Base-by-base conservation (phyloP, 2,329 filamentous ascomycete genomes). In the Nakataea oryzae region DNA sequence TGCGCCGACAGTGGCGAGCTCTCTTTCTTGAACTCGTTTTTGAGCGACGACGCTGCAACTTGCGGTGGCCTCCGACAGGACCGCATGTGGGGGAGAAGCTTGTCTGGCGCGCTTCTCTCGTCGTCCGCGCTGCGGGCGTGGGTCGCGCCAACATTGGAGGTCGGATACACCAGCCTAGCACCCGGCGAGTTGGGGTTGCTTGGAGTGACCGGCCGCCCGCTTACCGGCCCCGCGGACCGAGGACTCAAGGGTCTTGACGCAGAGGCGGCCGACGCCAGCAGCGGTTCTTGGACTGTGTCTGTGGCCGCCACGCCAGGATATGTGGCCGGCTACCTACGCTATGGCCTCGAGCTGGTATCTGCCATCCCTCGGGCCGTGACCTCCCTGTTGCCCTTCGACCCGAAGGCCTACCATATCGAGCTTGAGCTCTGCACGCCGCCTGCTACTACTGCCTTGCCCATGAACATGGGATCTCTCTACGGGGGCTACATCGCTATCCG, bases 401-500 rank as follows among this genome's bases (percentile, higher is more conserved):
- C 54, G 24, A 11, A 11, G 55, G 11, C 54, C 60, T 11, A 57
- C 58, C 74, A 75, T 11, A 54, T 79, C 21, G 78, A 81, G 62
- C 69, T 76, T 11, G 78, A 80, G 61, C 66, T 80, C 1, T 76
- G 74, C 27, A 72, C 72, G 41, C 74, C 54, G n/a, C 27, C 29
- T 2, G 26, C 54, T 9, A 5, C 54, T 24, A 27, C 54, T 1
- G 2, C 54, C 54, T 56, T 26, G n/a, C 27, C 54, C 1, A 14
- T 21, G 17, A 27, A 14, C 26, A n/a, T 29, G 3, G 27, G 70
- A 62, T 71, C 70, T 1, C 67, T 72, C 41, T 70, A 70, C 24
- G 70, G 74, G 32, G 72, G 72, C 32, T 75, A 75, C 64, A 66
- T 80, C 3, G 76, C 78, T 29, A 65, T 81, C 54, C 76, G 79